A percentile compares a stretch with the other conserved stretches of the same genome.
phyloP scores from a whole-genome alignment of 2,329 filamentous ascomycete species.

The Phaeomoniella chlamydospora region DNA sequence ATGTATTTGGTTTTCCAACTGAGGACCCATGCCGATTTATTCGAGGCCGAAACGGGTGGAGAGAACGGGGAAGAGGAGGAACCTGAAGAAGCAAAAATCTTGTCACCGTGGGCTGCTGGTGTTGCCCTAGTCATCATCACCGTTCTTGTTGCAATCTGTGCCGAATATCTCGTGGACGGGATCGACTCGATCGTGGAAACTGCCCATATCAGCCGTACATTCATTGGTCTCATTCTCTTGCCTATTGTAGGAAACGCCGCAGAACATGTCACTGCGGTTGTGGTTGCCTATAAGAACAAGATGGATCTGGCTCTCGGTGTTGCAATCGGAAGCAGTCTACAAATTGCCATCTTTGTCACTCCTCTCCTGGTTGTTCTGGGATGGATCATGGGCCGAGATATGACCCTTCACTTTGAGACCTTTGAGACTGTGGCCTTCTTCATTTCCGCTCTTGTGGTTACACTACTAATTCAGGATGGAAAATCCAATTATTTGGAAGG shows the following conservation, averaged over 20 bases:
- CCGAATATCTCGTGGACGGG: slow-evolving; percentile 63
- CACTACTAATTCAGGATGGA: slow-evolving; percentile 61
- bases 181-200: slow-evolving; percentile 58
- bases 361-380: slow-evolving; percentile 67
- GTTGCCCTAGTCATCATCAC: slow-evolving; percentile 57
- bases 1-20: slow-evolving; percentile 70
- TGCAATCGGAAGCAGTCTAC: slow-evolving; percentile 67
- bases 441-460: slow-evolving; percentile 60
- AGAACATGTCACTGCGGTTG: slow-evolving; percentile 68
- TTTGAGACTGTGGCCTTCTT: slow-evolving; percentile 70
- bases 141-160: slow-evolving; percentile 55
- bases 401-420: slow-evolving; percentile 69
- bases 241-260: slow-evolving; percentile 70
- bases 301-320: slow-evolving; percentile 58
- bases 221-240: slow-evolving; percentile 66
- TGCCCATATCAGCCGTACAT: slow-evolving; percentile 62
- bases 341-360: slow-evolving; percentile 70
- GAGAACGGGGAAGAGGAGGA: slow-evolving; percentile 16
- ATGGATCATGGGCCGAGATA: slow-evolving; percentile 58
- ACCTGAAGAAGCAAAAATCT: slow-evolving; percentile 32
- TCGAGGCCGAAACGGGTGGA: slow-evolving; percentile 35
- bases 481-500: slow-evolving; percentile 77
- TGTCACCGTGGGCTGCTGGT: slow-evolving; percentile 49
- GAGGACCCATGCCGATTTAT: slow-evolving; percentile 57
- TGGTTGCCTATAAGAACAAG: slow-evolving; percentile 63